A percentile compares a stretch with the other conserved stretches of the same genome.
phyloP scores from a whole-genome alignment of 2,329 filamentous ascomycete genomes.

The Monosporascus sp. region DNA sequence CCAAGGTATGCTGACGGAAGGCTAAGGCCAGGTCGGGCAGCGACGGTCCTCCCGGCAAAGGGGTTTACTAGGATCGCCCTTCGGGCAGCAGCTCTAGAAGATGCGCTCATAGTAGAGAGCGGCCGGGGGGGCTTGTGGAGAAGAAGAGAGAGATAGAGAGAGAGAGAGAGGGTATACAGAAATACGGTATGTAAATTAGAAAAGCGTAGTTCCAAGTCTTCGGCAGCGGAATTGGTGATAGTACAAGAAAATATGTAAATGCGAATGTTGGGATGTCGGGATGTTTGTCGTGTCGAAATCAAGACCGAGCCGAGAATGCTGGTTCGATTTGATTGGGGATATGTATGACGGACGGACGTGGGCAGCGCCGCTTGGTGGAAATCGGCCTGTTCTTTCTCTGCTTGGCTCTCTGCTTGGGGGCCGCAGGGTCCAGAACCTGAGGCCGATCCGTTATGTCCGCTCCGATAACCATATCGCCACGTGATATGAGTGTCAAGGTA shows the following conservation, averaged over 20 bases:
- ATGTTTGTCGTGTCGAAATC: neutral
- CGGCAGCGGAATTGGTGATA: no score
- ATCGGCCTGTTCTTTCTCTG: no score
- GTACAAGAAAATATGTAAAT: no score
- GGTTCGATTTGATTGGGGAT: neutral
- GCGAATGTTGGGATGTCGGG: neutral
- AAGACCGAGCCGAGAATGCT: neutral
- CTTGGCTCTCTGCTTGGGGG: no score
- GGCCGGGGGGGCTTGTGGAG: constrained; percentile 1
- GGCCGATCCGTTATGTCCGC: neutral
- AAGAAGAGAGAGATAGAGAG: neutral
- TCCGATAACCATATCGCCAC: neutral
- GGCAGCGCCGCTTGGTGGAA: no score
- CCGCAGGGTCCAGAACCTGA: neutral
- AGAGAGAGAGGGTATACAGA: neutral
- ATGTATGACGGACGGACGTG: neutral
- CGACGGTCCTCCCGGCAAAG: constrained; percentile 39
- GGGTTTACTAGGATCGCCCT: constrained; percentile 50
- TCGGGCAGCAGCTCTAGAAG: constrained; percentile 50
- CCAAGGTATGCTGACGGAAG: constrained; percentile 42
- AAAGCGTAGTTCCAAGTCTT: neutral
- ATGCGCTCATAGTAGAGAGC: constrained; percentile 46
- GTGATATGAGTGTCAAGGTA: neutral
- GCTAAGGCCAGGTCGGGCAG: constrained; percentile 40
- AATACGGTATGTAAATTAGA: neutral